Percentiles rank a stretch among this genome's conserved stretches.
These are phyloP conservation scores for Termitomyces titanicus DNA, from an alignment of 768 basidiomycete genomes.

Conservation along the genomic window DNA sequence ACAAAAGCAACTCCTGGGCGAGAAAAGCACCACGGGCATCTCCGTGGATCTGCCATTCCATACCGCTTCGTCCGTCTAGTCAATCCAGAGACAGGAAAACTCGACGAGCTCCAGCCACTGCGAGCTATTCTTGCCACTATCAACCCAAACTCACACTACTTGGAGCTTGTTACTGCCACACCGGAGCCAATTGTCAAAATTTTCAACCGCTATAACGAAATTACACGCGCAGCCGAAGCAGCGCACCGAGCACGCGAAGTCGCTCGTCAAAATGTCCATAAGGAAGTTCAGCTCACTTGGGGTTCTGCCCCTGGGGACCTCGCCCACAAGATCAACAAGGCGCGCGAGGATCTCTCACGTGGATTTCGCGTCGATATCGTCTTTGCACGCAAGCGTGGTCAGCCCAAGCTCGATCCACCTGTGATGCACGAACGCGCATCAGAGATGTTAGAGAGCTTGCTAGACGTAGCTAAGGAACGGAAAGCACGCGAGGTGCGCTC, in stretches of 20 bases:
- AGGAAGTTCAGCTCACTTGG: constrained; percentile 78
- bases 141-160: constrained; percentile 35
- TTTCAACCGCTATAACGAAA: constrained; percentile 40
- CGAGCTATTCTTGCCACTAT: constrained; percentile 40
- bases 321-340: constrained; percentile 62
- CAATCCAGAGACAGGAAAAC: constrained; percentile 40
- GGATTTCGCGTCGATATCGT: constrained; percentile 56
- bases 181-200: constrained; percentile 63
- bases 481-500: constrained; percentile 37
- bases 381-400: constrained; percentile 46
- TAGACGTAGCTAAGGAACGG: constrained; percentile 53
- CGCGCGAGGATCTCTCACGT: constrained; percentile 52
- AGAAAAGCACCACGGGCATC: constrained; percentile 4
- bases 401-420: constrained; percentile 25
- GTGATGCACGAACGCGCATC: constrained; percentile 45
- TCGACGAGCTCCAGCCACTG: constrained; percentile 33
- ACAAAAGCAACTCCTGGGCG: not conserved
- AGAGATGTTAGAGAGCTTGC: constrained; percentile 36
- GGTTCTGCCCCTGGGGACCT: constrained; percentile 54
- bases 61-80: constrained; percentile 40
- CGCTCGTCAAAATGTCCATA: constrained; percentile 33
- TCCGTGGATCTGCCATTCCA: constrained; percentile 39
- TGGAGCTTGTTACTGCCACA: constrained; percentile 49
- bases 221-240: constrained; percentile 32
- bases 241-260: constrained; percentile 33